phyloP scores from a whole-genome alignment of 306 rosid species.

The Cucurbita argyrosperma region DNA sequence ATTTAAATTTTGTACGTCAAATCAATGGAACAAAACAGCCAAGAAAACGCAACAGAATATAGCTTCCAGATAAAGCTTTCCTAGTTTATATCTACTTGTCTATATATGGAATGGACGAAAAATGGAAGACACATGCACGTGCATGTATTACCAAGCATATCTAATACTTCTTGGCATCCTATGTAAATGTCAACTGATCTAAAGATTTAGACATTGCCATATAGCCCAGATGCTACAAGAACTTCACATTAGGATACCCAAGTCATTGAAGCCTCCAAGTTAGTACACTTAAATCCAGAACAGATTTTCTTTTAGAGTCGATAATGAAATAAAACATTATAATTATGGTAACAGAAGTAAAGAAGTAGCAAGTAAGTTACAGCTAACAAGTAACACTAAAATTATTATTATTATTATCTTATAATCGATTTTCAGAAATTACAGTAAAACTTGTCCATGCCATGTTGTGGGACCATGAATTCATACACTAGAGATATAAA shows the following conservation, averaged over 20 bases:
- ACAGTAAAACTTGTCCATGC: not conserved
- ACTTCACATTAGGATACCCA: not conserved
- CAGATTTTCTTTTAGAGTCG: not conserved
- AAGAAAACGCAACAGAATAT: not conserved
- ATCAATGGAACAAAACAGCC: not conserved
- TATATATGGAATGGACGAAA: not conserved
- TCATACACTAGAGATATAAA: conserved; percentile 9
- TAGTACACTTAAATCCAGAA: not conserved
- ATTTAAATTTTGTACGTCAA: not conserved
- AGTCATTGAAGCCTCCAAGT: not conserved
- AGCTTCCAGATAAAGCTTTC: not conserved
- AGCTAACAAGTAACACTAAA: not conserved
- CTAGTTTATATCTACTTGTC: not conserved
- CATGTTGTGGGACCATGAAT: not conserved
- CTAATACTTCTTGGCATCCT: not conserved
- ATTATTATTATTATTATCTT: not conserved
- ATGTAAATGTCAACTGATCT: not conserved
- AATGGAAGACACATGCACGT: not conserved
- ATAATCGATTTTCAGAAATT: not conserved
- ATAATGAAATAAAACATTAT: not conserved
- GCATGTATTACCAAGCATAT: not conserved
- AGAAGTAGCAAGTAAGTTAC: not conserved
- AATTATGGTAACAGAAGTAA: not conserved
- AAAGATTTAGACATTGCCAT: not conserved
- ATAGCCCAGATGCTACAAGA: not conserved